Evolutionary conservation across 106 monocot genomes (phyloP).

Genomic region (Acorus gramineus): DNA sequence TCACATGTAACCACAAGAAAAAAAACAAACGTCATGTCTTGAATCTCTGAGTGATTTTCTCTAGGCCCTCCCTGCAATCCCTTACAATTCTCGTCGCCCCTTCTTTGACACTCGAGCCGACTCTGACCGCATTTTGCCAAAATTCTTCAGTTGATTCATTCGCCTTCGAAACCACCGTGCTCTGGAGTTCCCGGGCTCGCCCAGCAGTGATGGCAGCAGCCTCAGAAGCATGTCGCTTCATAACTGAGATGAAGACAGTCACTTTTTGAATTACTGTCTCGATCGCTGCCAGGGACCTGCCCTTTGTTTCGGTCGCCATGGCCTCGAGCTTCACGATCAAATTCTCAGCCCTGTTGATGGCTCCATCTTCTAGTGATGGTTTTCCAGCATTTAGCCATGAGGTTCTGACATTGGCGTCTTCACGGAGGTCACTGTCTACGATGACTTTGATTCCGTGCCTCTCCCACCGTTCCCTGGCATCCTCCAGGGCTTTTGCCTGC

Average conservation of each 20-base stretch:
- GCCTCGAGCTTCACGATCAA: slow-evolving; percentile 45
- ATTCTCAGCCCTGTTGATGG: slow-evolving; percentile 31
- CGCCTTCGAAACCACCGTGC: slow-evolving; percentile 17
- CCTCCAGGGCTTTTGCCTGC: slow-evolving; percentile 76
- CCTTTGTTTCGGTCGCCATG: slow-evolving; percentile 45
- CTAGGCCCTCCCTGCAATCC: slow-evolving; percentile 59
- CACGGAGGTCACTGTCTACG: slow-evolving; percentile 72
- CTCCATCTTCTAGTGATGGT: slow-evolving; percentile 29
- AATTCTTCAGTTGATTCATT: slow-evolving; percentile 24
- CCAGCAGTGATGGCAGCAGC: neutral
- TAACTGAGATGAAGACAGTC: slow-evolving; percentile 19
- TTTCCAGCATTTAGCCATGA: slow-evolving; percentile 57
- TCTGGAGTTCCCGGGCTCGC: slow-evolving; percentile 5
- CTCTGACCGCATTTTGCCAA: slow-evolving; percentile 20
- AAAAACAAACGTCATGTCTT: slow-evolving; percentile 18
- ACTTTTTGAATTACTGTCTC: slow-evolving; percentile 45
- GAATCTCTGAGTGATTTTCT: slow-evolving; percentile 51
- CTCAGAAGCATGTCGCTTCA: slow-evolving; percentile 24
- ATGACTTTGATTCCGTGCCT: slow-evolving; percentile 80
- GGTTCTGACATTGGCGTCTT: slow-evolving; percentile 55
- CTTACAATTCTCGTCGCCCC: slow-evolving; percentile 44
- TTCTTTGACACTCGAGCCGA: slow-evolving; percentile 30
- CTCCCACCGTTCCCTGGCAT: slow-evolving; percentile 76
- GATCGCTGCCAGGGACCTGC: slow-evolving; percentile 26
- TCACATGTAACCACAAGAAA: too few species aligned